Evolutionary conservation across 1,284 basidiomycete genomes (phyloP).

Genomic region (Ustilago tritici): DNA sequence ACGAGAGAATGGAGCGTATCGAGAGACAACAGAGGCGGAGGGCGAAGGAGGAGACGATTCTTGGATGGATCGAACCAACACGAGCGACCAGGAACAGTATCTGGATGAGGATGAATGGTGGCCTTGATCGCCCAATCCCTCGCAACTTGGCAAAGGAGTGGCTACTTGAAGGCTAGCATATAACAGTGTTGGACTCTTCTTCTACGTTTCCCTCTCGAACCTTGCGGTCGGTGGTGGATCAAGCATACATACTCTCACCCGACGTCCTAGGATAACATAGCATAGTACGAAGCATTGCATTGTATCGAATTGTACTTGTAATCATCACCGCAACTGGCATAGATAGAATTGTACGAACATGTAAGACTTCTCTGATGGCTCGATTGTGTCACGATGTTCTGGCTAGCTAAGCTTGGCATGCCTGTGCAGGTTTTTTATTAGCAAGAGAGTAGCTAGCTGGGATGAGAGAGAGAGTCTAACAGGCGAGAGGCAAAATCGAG

Average conservation of each 20-base stretch:
- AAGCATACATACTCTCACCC: constrained; percentile 1
- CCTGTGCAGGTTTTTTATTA: no score
- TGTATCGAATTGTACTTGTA: constrained; percentile 18
- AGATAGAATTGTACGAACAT: background rate
- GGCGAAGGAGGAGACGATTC: constrained; percentile 29
- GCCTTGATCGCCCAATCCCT: constrained; percentile 6
- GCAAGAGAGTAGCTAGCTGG: no score
- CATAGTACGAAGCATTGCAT: constrained; percentile 10
- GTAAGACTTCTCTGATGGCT: background rate
- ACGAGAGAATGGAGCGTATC: constrained; percentile 4
- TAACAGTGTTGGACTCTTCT: background rate
- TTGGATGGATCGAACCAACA: constrained; percentile 36
- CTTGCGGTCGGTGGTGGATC: background rate
- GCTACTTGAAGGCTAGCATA: background rate
- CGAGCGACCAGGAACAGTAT: constrained; percentile 40
- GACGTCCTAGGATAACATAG: background rate
- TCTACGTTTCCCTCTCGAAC: background rate
- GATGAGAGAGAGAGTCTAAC: background rate
- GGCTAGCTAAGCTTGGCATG: background rate
- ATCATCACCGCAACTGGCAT: background rate
- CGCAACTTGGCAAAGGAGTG: background rate
- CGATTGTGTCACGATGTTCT: background rate
- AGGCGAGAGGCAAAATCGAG: background rate
- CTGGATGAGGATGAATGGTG: constrained; percentile 50
- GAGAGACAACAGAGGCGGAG: background rate